Conservation (phyloP, 495 filamentous ascomycete species). For the Poronia punctata region DNA sequence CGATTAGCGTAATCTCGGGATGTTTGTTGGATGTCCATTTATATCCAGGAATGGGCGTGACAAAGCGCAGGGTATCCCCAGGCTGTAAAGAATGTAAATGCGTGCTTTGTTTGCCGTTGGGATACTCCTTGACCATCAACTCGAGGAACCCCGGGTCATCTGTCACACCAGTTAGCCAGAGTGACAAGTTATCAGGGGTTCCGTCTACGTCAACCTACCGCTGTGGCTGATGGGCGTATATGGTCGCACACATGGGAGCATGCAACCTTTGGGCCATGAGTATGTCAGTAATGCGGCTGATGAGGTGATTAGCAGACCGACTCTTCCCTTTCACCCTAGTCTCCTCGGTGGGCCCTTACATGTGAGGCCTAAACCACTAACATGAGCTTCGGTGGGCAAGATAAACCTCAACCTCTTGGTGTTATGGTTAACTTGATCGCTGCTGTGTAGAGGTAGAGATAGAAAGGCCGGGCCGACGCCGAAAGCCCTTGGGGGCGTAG, state of each 20-base stretch:
- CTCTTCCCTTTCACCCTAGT: background rate
- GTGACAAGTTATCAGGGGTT: background rate
- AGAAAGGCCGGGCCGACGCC: conserved; percentile 25
- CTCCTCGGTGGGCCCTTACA: conserved; percentile 31
- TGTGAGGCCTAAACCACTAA: conserved; percentile 47
- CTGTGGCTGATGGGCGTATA: conserved; percentile 54
- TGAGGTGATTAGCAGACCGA: background rate
- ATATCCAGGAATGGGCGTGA: conserved; percentile 43
- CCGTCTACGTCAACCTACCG: conserved; percentile 27
- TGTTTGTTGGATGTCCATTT: conserved; percentile 51
- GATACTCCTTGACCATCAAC: conserved; percentile 59
- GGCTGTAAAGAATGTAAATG: conserved; percentile 56
- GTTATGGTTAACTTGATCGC: conserved; percentile 56
- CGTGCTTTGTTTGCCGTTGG: conserved; percentile 52
- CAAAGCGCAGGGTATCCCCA: conserved; percentile 51
- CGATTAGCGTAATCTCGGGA: conserved; percentile 50
- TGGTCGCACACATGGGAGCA: conserved; percentile 48
- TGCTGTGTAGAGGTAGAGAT: conserved; percentile 39
- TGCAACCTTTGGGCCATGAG: conserved; percentile 44
- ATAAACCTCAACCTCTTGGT: conserved; percentile 58
- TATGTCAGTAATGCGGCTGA: conserved; percentile 49
- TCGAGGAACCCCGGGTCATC: conserved; percentile 49
- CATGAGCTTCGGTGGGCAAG: conserved; percentile 42
- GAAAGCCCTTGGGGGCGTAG: conserved; percentile 16
- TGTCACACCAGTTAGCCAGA: conserved; percentile 13